phyloP scores from a whole-genome alignment of 192 early-diverging fungal genomes.

The Umbelopsis sp. region DNA sequence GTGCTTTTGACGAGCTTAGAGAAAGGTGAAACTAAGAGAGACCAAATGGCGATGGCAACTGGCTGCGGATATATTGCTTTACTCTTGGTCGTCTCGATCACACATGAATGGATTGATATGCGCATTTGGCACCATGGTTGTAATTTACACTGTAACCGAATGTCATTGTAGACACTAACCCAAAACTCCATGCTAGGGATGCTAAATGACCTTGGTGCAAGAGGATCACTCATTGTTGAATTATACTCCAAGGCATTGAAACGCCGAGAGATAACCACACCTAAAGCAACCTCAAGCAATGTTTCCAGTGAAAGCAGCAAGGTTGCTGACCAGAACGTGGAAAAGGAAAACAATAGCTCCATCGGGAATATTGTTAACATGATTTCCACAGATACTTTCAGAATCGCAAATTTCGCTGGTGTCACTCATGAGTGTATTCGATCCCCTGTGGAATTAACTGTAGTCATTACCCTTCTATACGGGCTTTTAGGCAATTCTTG shows the following conservation, averaged over 20 bases:
- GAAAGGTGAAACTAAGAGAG: background rate
- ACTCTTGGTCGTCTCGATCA: background rate
- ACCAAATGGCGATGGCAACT: background rate
- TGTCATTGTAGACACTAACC: background rate
- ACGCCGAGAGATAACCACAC: constrained; percentile 49
- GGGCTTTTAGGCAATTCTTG: constrained; percentile 80
- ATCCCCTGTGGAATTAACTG: constrained; percentile 58
- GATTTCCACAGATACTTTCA: constrained; percentile 72
- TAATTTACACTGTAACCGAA: background rate
- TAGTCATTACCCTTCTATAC: constrained; percentile 74
- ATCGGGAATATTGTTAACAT: constrained; percentile 75
- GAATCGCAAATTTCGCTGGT: constrained; percentile 53
- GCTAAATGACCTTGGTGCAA: background rate
- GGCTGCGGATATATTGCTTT: background rate
- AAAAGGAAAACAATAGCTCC: constrained; percentile 31
- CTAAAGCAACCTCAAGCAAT: background rate
- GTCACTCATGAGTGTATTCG: constrained; percentile 58
- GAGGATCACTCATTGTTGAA: constrained; percentile 41
- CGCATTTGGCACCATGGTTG: background rate
- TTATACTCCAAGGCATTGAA: constrained; percentile 65
- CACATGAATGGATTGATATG: background rate
- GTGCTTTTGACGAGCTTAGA: constrained; percentile 41
- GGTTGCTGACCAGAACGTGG: constrained; percentile 29
- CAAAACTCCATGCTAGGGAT: background rate
- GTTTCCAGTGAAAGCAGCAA: background rate